These are phyloP conservation scores for Tuber brumale DNA, from an alignment of 495 filamentous ascomycete species.

Conservation along the genomic window DNA sequence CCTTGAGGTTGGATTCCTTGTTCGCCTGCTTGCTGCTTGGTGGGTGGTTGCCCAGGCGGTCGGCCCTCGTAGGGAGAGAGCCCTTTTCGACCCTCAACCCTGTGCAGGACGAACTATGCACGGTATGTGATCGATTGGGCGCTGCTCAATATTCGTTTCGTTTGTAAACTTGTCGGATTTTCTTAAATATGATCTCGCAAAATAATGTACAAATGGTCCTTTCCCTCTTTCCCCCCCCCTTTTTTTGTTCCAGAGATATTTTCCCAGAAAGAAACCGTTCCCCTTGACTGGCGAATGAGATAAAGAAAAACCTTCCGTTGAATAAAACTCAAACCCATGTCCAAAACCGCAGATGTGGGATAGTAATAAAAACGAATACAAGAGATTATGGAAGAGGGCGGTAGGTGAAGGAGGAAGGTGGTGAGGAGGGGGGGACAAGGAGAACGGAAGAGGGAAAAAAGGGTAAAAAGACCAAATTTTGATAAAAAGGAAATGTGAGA, in stretches of 20 bases:
- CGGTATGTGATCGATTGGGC: not conserved
- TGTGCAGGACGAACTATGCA: not conserved
- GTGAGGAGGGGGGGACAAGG: not conserved
- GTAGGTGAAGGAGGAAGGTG: not conserved
- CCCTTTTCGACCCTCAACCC: not conserved
- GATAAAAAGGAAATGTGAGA: constrained; percentile 4
- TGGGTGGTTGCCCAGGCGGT: not conserved
- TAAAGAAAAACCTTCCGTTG: constrained; percentile 2
- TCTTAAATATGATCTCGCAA: not conserved
- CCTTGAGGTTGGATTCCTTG: not conserved
- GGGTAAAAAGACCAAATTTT: constrained; percentile 9
- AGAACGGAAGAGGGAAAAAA: constrained; percentile 6
- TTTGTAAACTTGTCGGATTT: not conserved
- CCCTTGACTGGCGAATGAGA: not conserved
- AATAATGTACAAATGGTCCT: constrained; percentile 5
- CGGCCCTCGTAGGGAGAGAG: not conserved
- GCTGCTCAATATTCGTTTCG: not conserved
- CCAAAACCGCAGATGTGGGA: not conserved
- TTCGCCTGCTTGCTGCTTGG: not conserved
- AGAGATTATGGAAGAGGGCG: not conserved
- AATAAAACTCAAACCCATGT: not conserved
- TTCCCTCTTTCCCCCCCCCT: not conserved
- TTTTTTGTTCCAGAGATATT: not conserved
- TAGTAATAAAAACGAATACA: not conserved
- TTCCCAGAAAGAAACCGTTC: not conserved